Base-by-base conservation (phyloP, 345 rosid genomes). In the Populus davidiana region DNA sequence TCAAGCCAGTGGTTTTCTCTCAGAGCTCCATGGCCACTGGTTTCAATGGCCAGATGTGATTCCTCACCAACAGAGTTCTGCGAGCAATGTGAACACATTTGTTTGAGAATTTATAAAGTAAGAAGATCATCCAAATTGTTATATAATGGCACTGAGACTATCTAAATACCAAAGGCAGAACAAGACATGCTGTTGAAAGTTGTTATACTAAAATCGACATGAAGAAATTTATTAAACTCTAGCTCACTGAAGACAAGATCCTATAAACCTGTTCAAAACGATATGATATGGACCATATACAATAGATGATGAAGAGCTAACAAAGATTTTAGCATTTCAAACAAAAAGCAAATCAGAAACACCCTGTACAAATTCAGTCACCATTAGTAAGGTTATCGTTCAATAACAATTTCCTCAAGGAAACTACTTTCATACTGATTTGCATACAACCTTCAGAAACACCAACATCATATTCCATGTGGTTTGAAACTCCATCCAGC, bases 1-100 rank as follows among this genome's bases (percentile, higher is more conserved):
- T 96, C 99, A n/a, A 96, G 98, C 99, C 98, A 96, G 79, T 96
- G 86, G 76, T 96, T 93, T 84, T 93, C 97, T 87, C 90, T 93
- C 61, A 96, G 90, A 80, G 98, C 99, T 80, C 99, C 99, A 79
- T 96, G 99, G 33, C 97, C 98, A 81, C 99, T 93, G 78, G 97
- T 96, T 89, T 96, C 98, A 66, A 96, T 93, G 67, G 98, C 99
- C 75, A 93, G 93, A 90, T 93, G 95, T 62, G 98, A 84, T 80
- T 91, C 99, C 87, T 91, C 91, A 52, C 97, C 98, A 21, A 75
- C 50, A 16, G 93, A 93, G 85, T 95, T 95, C 97, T 93, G 92
- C 61, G 52, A 82, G 79, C 64, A 86, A 36, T 56, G 59, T 33
- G 39, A 67, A 49, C 27, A 23, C 64, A 44, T 78, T 44, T 78